Evolutionary conservation across 1,139 yeast genomes (phyloP), one percentile per base, ranked within the genome.

Genomic region (Wickerhamomyces sp.): DNA sequence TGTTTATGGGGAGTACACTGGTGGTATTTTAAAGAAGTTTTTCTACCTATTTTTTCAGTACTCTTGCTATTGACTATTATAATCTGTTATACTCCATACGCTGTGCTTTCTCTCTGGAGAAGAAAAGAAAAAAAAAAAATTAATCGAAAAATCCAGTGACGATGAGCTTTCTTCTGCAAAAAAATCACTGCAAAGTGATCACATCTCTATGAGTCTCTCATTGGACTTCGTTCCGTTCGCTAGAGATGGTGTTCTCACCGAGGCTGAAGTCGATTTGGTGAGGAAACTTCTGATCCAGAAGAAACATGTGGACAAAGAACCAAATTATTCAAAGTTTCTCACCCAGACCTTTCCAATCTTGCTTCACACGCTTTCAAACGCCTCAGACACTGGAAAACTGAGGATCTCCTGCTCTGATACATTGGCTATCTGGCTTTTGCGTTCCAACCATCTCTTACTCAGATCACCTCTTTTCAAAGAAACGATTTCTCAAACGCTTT

Each of bases 381-480:
- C 38, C 14, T 24, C 41, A 11, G 47, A 45, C 9, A 41, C 40
- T 12, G 49, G 49, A 2, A 31, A 32, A 11, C 24, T 36, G 10
- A 59, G 77, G 36, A 61, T 74, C 0, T 26, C 66, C 1, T 64
- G 76, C 15, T 71, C 77, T 28, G 94, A 84, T 47, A 64, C 82
- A 0, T 51, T 83, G 26, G 64, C 85, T 1, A 66, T 85, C 2
- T 83, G 89, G 78, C 49, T 80, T 4, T 65, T 75, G 16, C 62
- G 93, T 42, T 59, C 72, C n/a, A 37, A 53, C 4, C 77, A 72
- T 42, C 37, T 60, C 24, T 43, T 22, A 39, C 39, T 24, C 48
- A 55, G 33, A 33, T 45, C 31, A 24, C 43, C 29, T 31, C 43
- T 37, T 28, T 48, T 36, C 41, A 47, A 32, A 33, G 39, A 20